A percentile compares a stretch with the other conserved stretches of the same genome.
Evolutionary conservation across 176 grass and related monocot genomes (phyloP).

Genomic region (Rhynchospora breviuscula): DNA sequence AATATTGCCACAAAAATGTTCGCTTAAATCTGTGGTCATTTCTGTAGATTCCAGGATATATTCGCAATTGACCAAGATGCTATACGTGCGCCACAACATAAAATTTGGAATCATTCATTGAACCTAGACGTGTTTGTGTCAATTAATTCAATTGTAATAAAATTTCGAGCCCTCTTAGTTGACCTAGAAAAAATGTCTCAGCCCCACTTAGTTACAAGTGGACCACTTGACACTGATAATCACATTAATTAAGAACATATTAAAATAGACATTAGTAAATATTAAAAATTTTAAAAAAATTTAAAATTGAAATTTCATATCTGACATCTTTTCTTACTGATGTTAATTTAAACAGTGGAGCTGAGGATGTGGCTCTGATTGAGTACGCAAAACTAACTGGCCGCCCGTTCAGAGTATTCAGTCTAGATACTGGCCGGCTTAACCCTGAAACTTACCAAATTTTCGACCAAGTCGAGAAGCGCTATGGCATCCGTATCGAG

Average conservation of each 20-base stretch:
- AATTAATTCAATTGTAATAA: neutral
- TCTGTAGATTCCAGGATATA: neutral
- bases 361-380: constrained; percentile 91
- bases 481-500: constrained; percentile 83
- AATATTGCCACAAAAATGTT: neutral
- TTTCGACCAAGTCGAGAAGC: constrained; percentile 87
- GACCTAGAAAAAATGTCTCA: neutral
- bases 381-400: constrained; percentile 78
- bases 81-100: neutral
- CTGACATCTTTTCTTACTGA: neutral
- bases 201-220: neutral
- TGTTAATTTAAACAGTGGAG: constrained; percentile 45
- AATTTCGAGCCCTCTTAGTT: neutral
- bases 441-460: constrained; percentile 88
- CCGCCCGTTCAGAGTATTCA: constrained; percentile 81
- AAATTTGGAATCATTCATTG: constrained; percentile 5
- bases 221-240: neutral
- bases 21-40: neutral
- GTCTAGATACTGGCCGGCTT: constrained; percentile 77
- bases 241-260: neutral
- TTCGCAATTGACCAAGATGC: neutral
- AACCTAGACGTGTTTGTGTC: constrained; percentile 9
- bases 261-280: neutral
- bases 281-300: neutral
- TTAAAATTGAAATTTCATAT: neutral